These are phyloP conservation scores for Podospora pseudopauciseta DNA, from an alignment of 495 filamentous ascomycete species.

Conservation along the genomic window DNA sequence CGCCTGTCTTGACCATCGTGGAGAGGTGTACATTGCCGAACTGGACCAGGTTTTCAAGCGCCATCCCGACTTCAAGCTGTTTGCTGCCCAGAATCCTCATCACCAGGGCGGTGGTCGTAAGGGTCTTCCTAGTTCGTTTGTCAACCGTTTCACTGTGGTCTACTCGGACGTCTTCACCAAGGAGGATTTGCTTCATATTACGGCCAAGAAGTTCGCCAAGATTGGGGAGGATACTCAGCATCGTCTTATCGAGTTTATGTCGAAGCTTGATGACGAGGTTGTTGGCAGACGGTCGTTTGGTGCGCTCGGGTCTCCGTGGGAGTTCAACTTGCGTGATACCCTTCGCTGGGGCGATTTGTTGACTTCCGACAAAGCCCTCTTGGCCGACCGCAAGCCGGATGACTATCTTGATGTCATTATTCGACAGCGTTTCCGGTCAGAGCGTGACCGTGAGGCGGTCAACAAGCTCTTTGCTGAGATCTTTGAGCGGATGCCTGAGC, in stretches of 20 bases:
- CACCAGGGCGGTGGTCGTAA: conserved; percentile 95
- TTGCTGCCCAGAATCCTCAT: conserved; percentile 97
- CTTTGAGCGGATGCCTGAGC: conserved; percentile 36
- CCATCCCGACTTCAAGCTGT: conserved; percentile 84
- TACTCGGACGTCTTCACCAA: conserved; percentile 86
- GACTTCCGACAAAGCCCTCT: conserved; percentile 50
- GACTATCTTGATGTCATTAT: conserved; percentile 82
- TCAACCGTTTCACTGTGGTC: conserved; percentile 96
- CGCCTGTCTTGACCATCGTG: conserved; percentile 94
- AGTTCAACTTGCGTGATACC: conserved; percentile 93
- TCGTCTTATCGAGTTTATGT: conserved; percentile 76
- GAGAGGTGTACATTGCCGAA: conserved; percentile 92
- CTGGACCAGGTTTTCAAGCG: conserved; percentile 88
- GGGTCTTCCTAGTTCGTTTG: conserved; percentile 90
- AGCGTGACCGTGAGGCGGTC: conserved; percentile 61
- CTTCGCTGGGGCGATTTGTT: conserved; percentile 82
- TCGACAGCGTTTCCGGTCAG: conserved; percentile 77
- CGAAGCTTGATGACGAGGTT: conserved; percentile 66
- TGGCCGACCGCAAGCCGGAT: conserved; percentile 50
- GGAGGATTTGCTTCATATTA: conserved; percentile 78
- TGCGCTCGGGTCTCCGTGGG: conserved; percentile 85
- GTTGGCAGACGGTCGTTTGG: conserved; percentile 64
- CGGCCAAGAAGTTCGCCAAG: conserved; percentile 66
- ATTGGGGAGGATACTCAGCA: conserved; percentile 53
- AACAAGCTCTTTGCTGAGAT: conserved; percentile 55